Conservation (phyloP, 352 stramenopile species). For the Pythium rhizo-oryzae region DNA sequence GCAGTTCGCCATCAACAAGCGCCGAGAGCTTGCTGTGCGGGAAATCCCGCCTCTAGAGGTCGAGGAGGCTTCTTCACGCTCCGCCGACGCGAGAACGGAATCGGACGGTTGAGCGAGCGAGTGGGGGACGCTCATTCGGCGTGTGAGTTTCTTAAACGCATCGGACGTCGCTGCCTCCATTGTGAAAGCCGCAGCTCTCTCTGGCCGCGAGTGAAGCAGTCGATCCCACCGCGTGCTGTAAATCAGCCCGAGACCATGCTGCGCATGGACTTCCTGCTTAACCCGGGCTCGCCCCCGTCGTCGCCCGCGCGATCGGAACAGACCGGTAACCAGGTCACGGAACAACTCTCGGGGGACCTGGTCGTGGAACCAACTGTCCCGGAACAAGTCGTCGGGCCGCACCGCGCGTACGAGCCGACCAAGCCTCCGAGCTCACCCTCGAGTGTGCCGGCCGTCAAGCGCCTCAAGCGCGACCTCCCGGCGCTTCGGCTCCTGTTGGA, state of each 20-base stretch:
- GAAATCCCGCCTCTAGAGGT: constrained; percentile 18
- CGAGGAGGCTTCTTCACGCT: neutral
- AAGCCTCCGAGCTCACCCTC: neutral
- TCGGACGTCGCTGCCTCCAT: neutral
- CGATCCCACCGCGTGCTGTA: too few relatives aligned
- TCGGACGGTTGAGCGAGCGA: constrained; percentile 1
- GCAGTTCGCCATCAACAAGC: neutral
- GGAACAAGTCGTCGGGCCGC: neutral
- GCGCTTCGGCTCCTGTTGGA: constrained; percentile 23
- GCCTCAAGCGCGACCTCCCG: constrained; percentile 18
- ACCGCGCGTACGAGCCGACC: neutral
- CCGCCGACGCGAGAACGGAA: constrained; percentile 20
- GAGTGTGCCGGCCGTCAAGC: constrained; percentile 16
- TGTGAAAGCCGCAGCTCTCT: neutral
- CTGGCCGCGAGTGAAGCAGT: too few relatives aligned
- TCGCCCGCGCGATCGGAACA: constrained; percentile 9
- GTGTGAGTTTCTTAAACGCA: neutral
- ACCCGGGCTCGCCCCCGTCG: constrained; percentile 22
- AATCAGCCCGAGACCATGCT: constrained; percentile 9
- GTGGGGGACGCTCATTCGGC: neutral
- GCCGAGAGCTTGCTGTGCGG: neutral
- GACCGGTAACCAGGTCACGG: neutral
- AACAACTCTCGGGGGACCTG: neutral
- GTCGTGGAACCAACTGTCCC: neutral
- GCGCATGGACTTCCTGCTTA: constrained; percentile 28